Base-by-base conservation (phyloP, 2,329 filamentous ascomycete species). In the Fusarium illudens region DNA sequence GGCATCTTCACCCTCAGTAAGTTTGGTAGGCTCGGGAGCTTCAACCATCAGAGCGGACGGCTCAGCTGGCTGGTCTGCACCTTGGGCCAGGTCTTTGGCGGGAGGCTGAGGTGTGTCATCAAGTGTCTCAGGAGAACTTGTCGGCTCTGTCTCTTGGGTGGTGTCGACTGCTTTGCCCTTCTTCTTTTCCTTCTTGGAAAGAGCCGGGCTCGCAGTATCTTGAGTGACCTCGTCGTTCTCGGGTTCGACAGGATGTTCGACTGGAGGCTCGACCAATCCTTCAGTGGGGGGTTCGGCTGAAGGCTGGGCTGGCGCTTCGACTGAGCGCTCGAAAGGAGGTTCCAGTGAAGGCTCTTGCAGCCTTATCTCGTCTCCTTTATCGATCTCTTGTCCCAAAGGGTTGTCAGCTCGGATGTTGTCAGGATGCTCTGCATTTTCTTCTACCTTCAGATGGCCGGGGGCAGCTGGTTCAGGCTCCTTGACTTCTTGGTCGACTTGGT, bases 101-200 rank as follows among this genome's bases (percentile, higher is more conserved):
- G 5, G 13, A 50, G 11, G 17, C 37, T 34, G 54, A 11, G 42
- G 12, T 6, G 44, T 17, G 12, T 55, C 49, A 20, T 46, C 8
- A 9, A 19, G 34, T 10, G 34, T 9, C n/a, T 57, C 32, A 36
- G 27, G 22, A 33, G 50, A 27, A 29, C 37, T 22, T 8, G 62
- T 33, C 10, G 48, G 27, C 42, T 48, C 57, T 51, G 44, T 55
- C 13, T 9, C 44, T 19, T 46, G 34, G 12, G 39, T 20, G 12
- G 39, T 20, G 10, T 54, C 54, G 15, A 30, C 20, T 39, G 52
- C 20, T 56, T 68, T 62, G 48, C 62, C 60, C 54, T 72, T 60
- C 61, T 67, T 70, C 37, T 63, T 64, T 22, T 65, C 67, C 32
- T 70, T 73, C 39, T 74, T 73, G 8, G 54, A 67, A 29, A 63